Conservation (phyloP, 768 basidiomycete species). For the Collybia sordida region DNA sequence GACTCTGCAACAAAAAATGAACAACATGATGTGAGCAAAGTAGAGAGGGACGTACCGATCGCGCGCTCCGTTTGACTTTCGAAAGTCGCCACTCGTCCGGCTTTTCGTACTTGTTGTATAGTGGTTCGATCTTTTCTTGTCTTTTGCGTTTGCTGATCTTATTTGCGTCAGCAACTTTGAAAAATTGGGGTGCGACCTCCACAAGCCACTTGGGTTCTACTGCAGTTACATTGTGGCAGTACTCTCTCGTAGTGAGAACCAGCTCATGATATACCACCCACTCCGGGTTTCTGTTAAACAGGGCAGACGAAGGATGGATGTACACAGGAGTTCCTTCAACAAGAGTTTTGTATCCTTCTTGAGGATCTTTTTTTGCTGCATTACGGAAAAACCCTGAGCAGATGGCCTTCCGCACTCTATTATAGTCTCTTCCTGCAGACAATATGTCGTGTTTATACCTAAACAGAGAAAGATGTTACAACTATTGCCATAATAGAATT, state of each 20-base stretch:
- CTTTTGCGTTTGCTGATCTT: slow-evolving; percentile 97
- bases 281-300: slow-evolving; percentile 97
- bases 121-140: slow-evolving; percentile 95
- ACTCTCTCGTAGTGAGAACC: slow-evolving; percentile 94
- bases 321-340: slow-evolving; percentile 99
- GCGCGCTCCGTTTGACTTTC: slow-evolving; percentile 87
- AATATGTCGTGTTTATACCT: slow-evolving; percentile 97
- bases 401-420: slow-evolving; percentile 90
- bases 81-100: slow-evolving; percentile 94
- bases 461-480: slow-evolving; percentile 9
- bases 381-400: slow-evolving; percentile 98
- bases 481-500: neutral
- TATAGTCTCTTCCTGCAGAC: slow-evolving; percentile 91
- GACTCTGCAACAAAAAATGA: slow-evolving; percentile 52
- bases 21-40: slow-evolving; percentile 9
- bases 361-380: slow-evolving; percentile 97
- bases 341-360: slow-evolving; percentile 97
- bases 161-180: slow-evolving; percentile 96
- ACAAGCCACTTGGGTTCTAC: slow-evolving; percentile 99
- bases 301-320: slow-evolving; percentile 94
- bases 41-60: slow-evolving; percentile 53
- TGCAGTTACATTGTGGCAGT: slow-evolving; percentile 90
- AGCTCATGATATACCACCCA: slow-evolving; percentile 97
- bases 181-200: slow-evolving; percentile 97
- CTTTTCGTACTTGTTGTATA: slow-evolving; percentile 95